Base-by-base conservation (phyloP, 1,284 basidiomycete species). In the Phellopilus nigrolimitatus region DNA sequence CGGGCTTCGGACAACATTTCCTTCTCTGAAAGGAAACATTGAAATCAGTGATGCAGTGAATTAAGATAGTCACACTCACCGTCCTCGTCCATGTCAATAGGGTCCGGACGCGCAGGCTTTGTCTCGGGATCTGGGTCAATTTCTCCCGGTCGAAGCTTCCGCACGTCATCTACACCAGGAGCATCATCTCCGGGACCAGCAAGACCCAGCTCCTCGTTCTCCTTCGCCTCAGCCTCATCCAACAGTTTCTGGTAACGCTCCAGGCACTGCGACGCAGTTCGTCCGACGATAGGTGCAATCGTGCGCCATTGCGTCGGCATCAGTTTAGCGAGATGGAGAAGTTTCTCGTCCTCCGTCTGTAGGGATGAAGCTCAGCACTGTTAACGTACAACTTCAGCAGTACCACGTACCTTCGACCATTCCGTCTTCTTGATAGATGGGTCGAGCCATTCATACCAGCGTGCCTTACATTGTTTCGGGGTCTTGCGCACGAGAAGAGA, bases 281-380 rank as follows among this genome's bases (percentile, higher is more conserved):
- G 82, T 21, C 97, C 97, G 49, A 99, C 97, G 58, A 98, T 95
- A 45, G 97, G 97, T 5, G 97, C 95, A 63, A 99, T 97, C 22
- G 97, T 98, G 19, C 97, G 87, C 97, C 97, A 99, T 76, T 99
- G 97, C 0, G 97, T 99, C 0, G 97, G 97, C 95, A 99, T 99
- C 49, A 99, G 77, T 71, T 98, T 99, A 39, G 97, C 97, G 9
- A 99, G 81, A 66, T 99, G 95, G 7, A 99, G 76, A 1, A 99
- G 80, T 70, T 99, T 99, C 71, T 99, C 97, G 69, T 99, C 97
- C 71, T 99, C 97, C 36, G 83, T 91, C 91, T 87, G 61, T 46
- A 33, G 31, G 28, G 13, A 15, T 12, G 44, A 40, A 17, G 42
- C 12, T 47, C 31, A 54, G 28, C 30, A 53, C 44, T 15, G 49